Evolutionary conservation across 371 early-diverging fungal species (phyloP), one percentile per base, ranked within the genome.

Genomic region (Apophysomyces sp.): DNA sequence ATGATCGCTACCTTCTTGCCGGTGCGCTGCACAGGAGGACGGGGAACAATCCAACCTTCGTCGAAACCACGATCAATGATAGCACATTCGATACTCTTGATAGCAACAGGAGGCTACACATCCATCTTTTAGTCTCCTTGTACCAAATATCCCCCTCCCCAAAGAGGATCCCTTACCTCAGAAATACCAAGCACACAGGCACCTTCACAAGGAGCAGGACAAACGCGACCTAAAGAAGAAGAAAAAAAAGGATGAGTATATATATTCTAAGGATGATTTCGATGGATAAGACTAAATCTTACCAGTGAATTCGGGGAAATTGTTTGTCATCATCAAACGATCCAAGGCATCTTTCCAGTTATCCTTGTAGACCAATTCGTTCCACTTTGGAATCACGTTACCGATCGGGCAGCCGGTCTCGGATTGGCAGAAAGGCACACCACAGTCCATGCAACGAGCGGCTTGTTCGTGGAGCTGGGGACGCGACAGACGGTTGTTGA

Each of bases 331-430:
- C 71, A 93, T 75, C 34, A 98, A 83, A 51, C 97, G 91, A 67
- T 94, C 91, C 32, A 95, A 85, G 6, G 98, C 98, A 15, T 92
- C 94, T 71, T 87, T 84, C 97, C 97, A 98, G 71, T 96, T 91
- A 71, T 94, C 86, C 74, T 91, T 88, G 85, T 88, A 96, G 30
- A 98, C 92, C 12, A 97, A 83, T 41, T 98, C 96, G 72, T 98
- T 98, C 97, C 97, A 98, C 83, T 95, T 95, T 66, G 98, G 98
- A 63, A 98, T 97, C 61, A 96, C 90, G 82, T 98, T 98, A 58
- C 93, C 92, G 53, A 98, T 95, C 21, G 98, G 98, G 72, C 98
- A 98, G 21, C 98, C 98, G 37, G 90, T 88, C 68, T 96, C 93
- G 9, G 93, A 92, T 82, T 98, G 97, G 74, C 98, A 98, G 87